phyloP scores from a whole-genome alignment of 2,329 filamentous ascomycete species.

The Aureobasidium melanogenum region DNA sequence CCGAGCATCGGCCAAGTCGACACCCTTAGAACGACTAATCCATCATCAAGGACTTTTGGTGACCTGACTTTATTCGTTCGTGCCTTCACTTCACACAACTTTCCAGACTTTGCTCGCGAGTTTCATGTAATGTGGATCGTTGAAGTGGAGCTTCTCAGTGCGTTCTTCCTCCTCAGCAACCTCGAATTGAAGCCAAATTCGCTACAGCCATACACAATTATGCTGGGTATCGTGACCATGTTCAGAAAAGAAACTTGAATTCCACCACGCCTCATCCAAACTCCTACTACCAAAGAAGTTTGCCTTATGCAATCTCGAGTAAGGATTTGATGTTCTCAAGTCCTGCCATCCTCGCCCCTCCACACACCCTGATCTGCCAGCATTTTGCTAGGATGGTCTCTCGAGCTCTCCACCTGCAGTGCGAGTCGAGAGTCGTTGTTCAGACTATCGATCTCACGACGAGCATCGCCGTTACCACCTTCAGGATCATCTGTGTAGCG shows the following conservation, averaged over 20 bases:
- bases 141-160: no score
- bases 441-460: slow-evolving; percentile 14
- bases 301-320: neutral
- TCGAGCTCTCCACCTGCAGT: slow-evolving; percentile 20
- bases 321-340: neutral
- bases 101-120: no score
- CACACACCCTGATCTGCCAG: neutral
- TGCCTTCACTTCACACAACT: neutral
- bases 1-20: neutral
- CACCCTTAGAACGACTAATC: neutral
- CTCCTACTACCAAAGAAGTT: neutral
- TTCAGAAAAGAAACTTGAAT: neutral
- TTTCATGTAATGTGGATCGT: no score
- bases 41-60: neutral
- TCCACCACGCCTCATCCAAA: neutral
- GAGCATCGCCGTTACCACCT: neutral
- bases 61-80: neutral
- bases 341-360: neutral
- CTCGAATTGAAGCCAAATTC: no score
- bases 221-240: neutral
- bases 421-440: slow-evolving; percentile 25
- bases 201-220: neutral
- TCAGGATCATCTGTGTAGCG: slow-evolving; percentile 5
- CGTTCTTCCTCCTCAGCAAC: no score
- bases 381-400: slow-evolving; percentile 16